Evolutionary conservation across 2,329 filamentous ascomycete species (phyloP).

Genomic region (Microcyclospora pomicola): DNA sequence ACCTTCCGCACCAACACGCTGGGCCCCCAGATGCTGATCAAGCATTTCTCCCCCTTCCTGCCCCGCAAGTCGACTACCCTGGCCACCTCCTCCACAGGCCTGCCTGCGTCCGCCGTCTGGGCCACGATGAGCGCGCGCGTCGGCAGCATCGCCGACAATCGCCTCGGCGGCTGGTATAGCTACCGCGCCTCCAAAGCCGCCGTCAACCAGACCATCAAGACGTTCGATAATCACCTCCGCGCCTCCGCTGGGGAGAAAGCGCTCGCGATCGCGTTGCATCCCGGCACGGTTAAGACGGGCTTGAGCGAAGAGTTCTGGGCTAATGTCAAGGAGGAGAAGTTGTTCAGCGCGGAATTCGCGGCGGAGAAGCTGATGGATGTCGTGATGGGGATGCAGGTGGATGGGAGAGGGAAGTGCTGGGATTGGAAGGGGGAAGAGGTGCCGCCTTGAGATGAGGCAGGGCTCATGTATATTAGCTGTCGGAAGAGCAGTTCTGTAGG

Average conservation of each 20-base stretch:
- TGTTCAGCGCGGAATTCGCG: constrained; percentile 54
- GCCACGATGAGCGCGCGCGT: constrained; percentile 68
- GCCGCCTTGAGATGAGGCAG: constrained; percentile 31
- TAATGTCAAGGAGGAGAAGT: constrained; percentile 44
- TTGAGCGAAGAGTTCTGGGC: constrained; percentile 61
- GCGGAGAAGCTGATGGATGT: constrained; percentile 52
- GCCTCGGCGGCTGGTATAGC: constrained; percentile 65
- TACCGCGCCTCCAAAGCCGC: constrained; percentile 66
- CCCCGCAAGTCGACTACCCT: constrained; percentile 42
- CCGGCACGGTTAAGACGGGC: constrained; percentile 66
- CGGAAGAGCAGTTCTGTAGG: too few species aligned
- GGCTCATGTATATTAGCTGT: background rate
- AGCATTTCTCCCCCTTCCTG: constrained; percentile 58
- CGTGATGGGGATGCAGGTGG: constrained; percentile 32
- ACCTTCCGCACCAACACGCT: constrained; percentile 63
- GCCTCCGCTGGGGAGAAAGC: constrained; percentile 46
- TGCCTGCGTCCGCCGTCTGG: constrained; percentile 46
- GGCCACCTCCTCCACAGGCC: constrained; percentile 11
- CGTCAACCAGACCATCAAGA: constrained; percentile 57
- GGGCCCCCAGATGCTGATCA: constrained; percentile 61
- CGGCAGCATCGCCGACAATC: constrained; percentile 59
- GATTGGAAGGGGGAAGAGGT: constrained; percentile 57
- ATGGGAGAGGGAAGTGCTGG: constrained; percentile 50
- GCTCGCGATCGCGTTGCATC: constrained; percentile 58
- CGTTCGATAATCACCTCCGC: constrained; percentile 53